A percentile compares a stretch with the other conserved stretches of the same genome.
These are phyloP conservation scores for Fragosphaeria purpurea DNA, from an alignment of 2,329 filamentous ascomycete genomes.

Conservation along the genomic window DNA sequence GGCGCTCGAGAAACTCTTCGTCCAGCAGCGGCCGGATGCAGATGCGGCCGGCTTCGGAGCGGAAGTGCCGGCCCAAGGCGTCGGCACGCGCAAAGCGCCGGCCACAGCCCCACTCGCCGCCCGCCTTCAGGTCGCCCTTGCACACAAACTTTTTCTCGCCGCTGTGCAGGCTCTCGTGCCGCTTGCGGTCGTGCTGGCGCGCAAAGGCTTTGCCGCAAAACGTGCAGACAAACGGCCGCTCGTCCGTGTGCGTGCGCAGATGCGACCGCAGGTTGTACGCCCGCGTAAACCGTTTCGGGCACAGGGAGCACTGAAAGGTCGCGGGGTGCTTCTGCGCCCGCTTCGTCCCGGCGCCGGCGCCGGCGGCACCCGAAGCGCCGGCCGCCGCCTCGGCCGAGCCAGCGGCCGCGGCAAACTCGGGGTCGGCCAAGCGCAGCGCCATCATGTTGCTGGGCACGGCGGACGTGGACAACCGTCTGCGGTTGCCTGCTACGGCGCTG, in stretches of 20 bases:
- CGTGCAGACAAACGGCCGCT: constrained; percentile 92
- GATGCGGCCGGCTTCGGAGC: constrained; percentile 87
- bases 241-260: constrained; percentile 90
- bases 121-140: constrained; percentile 76
- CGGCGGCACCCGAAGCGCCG: constrained; percentile 44
- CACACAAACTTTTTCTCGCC: constrained; percentile 99
- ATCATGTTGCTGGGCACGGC: constrained; percentile 55
- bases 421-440: constrained; percentile 85
- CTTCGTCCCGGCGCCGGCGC: constrained; percentile 53
- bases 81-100: constrained; percentile 90
- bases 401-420: constrained; percentile 63
- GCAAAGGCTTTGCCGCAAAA: constrained; percentile 97
- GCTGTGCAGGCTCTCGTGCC: constrained; percentile 90
- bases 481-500: constrained; percentile 34
- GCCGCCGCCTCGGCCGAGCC: constrained; percentile 48
- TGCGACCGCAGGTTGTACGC: constrained; percentile 96
- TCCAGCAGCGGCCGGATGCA: constrained; percentile 97
- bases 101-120: constrained; percentile 84
- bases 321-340: constrained; percentile 96
- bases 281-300: constrained; percentile 90
- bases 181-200: constrained; percentile 91
- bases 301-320: constrained; percentile 88
- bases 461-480: constrained; percentile 54
- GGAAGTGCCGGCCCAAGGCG: constrained; percentile 86
- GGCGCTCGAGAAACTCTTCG: constrained; percentile 78